Evolutionary conservation across 352 stramenopile species (phyloP), one percentile per base, ranked within the genome.

Genomic region (Pythium brassicae): DNA sequence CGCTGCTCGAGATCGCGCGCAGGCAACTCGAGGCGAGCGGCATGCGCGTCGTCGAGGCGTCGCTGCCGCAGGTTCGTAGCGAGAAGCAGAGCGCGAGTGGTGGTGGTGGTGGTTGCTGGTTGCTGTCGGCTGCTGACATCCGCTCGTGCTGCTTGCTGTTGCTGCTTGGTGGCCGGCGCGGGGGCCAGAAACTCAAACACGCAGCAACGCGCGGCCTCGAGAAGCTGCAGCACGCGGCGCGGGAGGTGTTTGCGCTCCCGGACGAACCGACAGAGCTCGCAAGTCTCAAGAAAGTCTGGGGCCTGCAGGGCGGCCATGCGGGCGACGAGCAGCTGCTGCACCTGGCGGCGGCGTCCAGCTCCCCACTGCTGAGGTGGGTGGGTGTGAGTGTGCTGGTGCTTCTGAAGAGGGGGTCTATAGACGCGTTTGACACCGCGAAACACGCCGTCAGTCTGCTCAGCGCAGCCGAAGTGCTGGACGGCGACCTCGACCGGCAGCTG

Each of bases 261-360:
- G 69, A 87, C 53, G 65, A 79, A 29, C 49, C 62, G 4, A 59
- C 74, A 15, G 69, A 85, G 46, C 65, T 89, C 19, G 68, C 61
- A 1, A 68, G 72, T 43, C 61, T 89, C 39, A 75, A 76, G 37
- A 75, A 66, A 46, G 76, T 78, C 12, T 89, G 78, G 78, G 76
- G 76, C 2, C 50, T 86, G 19, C 61, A 71, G 3, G 25, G 53
- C 23, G 32, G 53, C 5, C 20, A 26, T 23, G 42, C 26, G 23
- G 37, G 56, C 3, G 29, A 58, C 9, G 25, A 61, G 43, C 20
- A 14, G 22, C 27, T 55, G n/a, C 11, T 0, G 42, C 40, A 19
- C 55, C 54, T 6, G 19, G 32, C 17, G 42, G 17, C 7, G 39
- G n/a, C 32, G 19, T 27, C 19, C 23, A 11, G 10, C 15, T 19